Base-by-base conservation (phyloP, 2,329 filamentous ascomycete genomes). In the Chrysoporthe deuterocubensis region DNA sequence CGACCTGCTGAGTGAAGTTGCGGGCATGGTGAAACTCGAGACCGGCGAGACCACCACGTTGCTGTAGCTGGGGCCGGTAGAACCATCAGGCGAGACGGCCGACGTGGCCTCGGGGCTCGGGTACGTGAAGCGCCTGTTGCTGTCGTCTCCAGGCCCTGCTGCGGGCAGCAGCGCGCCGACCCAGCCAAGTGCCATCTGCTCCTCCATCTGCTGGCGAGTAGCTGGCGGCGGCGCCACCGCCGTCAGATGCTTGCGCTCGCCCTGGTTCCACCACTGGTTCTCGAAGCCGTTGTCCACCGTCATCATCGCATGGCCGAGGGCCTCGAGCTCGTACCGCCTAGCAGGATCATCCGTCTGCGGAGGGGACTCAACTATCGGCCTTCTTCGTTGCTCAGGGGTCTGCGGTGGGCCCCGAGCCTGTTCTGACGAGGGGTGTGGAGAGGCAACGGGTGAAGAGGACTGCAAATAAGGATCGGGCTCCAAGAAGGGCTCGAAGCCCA, bases 281-380 rank as follows among this genome's bases (percentile, higher is more conserved):
- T 87, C 85, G 71, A 87, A 87, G 2, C 85, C 85, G 71, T 86
- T 87, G 72, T 87, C 85, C 3, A 87, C 82, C 2, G 85, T 87
- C 77, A 87, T 81, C 80, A 87, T 81, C 48, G 85, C 85, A 4
- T 81, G 80, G 11, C 83, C 84, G 4, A 87, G 76, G 0, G 82
- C 79, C 65, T 83, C 83, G 3, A 86, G 80, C 57, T 86, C 82
- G 18, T 73, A 71, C 9, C 73, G 76, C 16, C 75, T 72, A 43
- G 76, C 75, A 0, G 80, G 78, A 54, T 83, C 81, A 32, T 73
- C 70, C 16, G 70, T 72, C 18, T 71, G 72, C 48, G 70, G 63
- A 2, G 62, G 66, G 34, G 69, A 71, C 11, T 74, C 62, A 9
- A 57, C n/a, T 67, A 73, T 64, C 69, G 74, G 37, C 71, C 73